phyloP scores from a whole-genome alignment of 2,329 filamentous ascomycete species.

The Aspergillus hortae region DNA sequence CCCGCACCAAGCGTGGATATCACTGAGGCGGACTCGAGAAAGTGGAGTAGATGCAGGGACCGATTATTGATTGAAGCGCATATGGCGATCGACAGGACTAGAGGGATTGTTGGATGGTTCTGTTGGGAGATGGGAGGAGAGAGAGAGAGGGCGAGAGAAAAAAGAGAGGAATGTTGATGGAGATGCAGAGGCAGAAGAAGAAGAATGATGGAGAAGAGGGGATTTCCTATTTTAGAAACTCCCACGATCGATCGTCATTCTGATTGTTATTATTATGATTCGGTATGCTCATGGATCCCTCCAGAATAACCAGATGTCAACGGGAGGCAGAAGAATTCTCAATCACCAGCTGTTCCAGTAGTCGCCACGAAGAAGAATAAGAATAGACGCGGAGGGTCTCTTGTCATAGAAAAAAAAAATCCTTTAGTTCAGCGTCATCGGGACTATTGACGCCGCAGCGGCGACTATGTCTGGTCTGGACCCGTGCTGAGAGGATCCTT shows the following conservation, averaged over 20 bases:
- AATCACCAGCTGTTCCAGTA: no score
- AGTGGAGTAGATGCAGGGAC: not conserved
- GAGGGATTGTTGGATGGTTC: not conserved
- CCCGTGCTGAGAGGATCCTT: not conserved
- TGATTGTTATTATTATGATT: not conserved
- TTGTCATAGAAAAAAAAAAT: no score
- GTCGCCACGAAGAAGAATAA: no score
- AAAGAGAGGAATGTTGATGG: not conserved
- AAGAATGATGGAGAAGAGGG: not conserved
- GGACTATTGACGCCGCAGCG: constrained; percentile 12
- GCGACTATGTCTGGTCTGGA: constrained; percentile 4
- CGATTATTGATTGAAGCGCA: not conserved
- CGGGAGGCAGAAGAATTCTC: not conserved
- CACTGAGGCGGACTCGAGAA: no score
- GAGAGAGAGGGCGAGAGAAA: not conserved
- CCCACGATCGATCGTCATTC: not conserved
- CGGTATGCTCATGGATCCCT: no score
- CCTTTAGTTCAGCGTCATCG: not conserved
- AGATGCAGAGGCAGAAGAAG: constrained; percentile 1
- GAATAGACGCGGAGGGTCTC: no score
- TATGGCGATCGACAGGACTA: not conserved
- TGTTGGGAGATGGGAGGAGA: not conserved
- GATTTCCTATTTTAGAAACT: constrained; percentile 8
- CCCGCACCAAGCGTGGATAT: not conserved
- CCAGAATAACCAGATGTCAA: not conserved